Evolutionary conservation across 225 moss, liverwort and hornwort species (phyloP), one percentile per base, ranked within the genome.

Genomic region (Climacium dendroides): DNA sequence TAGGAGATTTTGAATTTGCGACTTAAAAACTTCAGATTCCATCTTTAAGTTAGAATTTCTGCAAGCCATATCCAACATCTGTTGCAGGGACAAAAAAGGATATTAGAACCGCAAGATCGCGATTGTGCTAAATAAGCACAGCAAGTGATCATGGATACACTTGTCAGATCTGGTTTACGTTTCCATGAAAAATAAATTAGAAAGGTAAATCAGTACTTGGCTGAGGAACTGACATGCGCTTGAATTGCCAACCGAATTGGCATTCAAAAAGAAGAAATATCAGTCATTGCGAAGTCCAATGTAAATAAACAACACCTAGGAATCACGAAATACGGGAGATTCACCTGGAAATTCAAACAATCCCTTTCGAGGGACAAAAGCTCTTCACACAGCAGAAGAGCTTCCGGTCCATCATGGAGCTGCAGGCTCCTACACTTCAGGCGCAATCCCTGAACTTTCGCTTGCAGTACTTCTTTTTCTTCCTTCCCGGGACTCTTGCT

Each of bases 321-420:
- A 74, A 75, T 50, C 30, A 13, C 13, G 72, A 79, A 19, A 67
- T 74, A 50, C 48, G 59, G 72, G 35, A 72, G 39, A 61, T 43
- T 74, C 72, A 91, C 91, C 89, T 86, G 80, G 37, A 39, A 83
- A 80, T 86, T 89, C 69, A 92, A 87, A 83, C 78, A 65, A 26
- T 85, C 89, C 39, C 72, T 89, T 74, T 87, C 85, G 11, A 92
- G 78, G 25, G 60, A 85, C 61, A 85, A 47, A 41, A 91, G 86
- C 32, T 88, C 52, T 74, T 75, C 83, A 72, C 77, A 93, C 62
- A 84, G 66, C 53, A 84, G 77, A 84, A 91, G 91, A 57, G 65
- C 78, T 81, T 87, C 90, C 39, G 59, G 28, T 12, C 72, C 85
- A 50, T 90, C 90, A 78, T 37, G 81, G 61, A 85, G 81, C 58